A percentile compares a stretch with the other conserved stretches of the same genome.
Evolutionary conservation across 306 rosid genomes (phyloP).

Genomic region (Vigna hirtella): DNA sequence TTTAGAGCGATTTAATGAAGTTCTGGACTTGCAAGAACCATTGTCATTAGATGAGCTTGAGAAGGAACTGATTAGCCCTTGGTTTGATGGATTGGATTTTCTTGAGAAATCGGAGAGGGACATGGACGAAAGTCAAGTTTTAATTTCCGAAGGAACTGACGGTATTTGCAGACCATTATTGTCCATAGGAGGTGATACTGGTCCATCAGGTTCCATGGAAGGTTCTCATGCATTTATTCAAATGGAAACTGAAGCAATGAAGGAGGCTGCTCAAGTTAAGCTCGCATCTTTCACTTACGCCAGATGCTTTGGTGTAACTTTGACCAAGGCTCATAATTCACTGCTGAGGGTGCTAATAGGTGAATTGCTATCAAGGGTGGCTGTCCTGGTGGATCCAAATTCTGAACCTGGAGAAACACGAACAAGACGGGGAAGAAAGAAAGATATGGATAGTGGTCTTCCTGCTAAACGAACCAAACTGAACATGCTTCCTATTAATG

Average conservation of each 20-base stretch:
- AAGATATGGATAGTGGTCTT: conserved; percentile 73
- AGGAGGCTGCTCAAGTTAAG: conserved; percentile 80
- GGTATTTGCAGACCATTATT: conserved; percentile 48
- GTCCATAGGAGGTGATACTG: conserved; percentile 53
- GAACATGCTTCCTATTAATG: conserved; percentile 89
- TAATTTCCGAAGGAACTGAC: conserved; percentile 49
- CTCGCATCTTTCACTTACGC: conserved; percentile 72
- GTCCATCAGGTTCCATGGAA: conserved; percentile 51
- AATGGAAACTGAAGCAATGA: conserved; percentile 80
- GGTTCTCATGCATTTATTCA: conserved; percentile 75
- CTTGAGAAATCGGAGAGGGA: conserved; percentile 57
- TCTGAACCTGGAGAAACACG: conserved; percentile 93
- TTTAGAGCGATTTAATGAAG: conserved; percentile 70
- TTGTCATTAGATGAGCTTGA: conserved; percentile 78
- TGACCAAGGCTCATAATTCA: conserved; percentile 88
- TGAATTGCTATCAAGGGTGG: conserved; percentile 91
- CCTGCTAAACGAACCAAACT: conserved; percentile 72
- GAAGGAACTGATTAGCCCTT: conserved; percentile 88
- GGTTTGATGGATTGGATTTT: conserved; percentile 67
- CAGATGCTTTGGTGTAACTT: conserved; percentile 83
- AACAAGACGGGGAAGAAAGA: conserved; percentile 91
- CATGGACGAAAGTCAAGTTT: conserved; percentile 42
- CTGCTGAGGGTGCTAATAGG: conserved; percentile 81
- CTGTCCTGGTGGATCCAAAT: conserved; percentile 91
- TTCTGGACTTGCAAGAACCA: conserved; percentile 72